Percentiles rank a stretch among this genome's conserved stretches.
Conservation (phyloP, 83 land plant genomes). For the Diphasiastrum complanatum region DNA sequence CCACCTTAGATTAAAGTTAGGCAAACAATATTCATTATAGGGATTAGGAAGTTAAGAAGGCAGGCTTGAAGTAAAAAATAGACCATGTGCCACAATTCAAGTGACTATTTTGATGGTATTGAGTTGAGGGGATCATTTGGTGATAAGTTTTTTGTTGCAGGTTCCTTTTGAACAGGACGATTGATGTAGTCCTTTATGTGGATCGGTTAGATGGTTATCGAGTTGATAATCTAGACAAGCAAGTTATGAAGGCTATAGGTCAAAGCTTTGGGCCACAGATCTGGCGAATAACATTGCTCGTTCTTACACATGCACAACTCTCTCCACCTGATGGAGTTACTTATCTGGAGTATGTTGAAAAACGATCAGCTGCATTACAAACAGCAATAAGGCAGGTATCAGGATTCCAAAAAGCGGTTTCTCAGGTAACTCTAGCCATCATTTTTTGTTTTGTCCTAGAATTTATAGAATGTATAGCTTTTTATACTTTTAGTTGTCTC, state of each 20-base stretch:
- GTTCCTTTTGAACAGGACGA: constrained; percentile 81
- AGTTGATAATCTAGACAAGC: constrained; percentile 80
- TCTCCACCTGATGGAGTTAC: constrained; percentile 84
- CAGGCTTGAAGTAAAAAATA: too few relatives aligned
- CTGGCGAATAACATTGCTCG: constrained; percentile 64
- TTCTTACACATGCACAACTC: constrained; percentile 92
- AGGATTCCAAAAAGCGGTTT: constrained; percentile 45
- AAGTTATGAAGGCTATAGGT: constrained; percentile 67
- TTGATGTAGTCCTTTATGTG: constrained; percentile 87
- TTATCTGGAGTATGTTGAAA: constrained; percentile 58
- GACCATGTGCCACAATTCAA: too few relatives aligned
- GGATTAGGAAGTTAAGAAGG: too few relatives aligned
- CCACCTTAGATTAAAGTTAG: too few relatives aligned
- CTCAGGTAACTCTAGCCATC: constrained; percentile 30
- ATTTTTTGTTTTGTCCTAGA: neutral
- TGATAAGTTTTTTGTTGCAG: constrained; percentile 28
- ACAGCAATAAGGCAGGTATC: constrained; percentile 50
- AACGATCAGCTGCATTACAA: constrained; percentile 62
- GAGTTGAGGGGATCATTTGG: too few relatives aligned
- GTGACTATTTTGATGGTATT: too few relatives aligned
- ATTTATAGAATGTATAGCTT: too few relatives aligned
- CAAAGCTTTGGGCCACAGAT: constrained; percentile 78
- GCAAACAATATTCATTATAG: too few relatives aligned
- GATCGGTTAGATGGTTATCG: constrained; percentile 90
- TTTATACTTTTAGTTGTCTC: too few relatives aligned